Evolutionary conservation across 179 eudicot species (phyloP).

Genomic region (Heliamphora pulchella): DNA sequence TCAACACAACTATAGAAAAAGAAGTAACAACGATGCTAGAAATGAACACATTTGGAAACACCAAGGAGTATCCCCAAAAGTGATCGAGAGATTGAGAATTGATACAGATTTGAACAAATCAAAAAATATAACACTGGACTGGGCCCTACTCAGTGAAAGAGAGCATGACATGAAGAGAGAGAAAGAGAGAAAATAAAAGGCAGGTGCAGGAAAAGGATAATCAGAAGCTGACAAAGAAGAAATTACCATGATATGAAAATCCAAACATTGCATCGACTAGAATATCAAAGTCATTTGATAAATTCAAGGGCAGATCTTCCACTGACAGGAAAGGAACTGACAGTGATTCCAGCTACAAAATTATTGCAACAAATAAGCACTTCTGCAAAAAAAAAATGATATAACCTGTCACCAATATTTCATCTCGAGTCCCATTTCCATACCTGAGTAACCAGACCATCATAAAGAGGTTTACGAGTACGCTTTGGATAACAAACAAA

Average conservation of each 20-base stretch:
- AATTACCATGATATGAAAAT: slow-evolving; percentile 83
- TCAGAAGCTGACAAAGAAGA: slow-evolving; percentile 1
- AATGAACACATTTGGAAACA: neutral
- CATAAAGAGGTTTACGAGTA: slow-evolving; percentile 77
- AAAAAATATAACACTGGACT: neutral
- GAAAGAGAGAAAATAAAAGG: neutral
- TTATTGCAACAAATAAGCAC: slow-evolving; percentile 24
- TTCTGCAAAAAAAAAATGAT: slow-evolving; percentile 4
- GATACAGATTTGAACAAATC: neutral
- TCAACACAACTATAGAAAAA: neutral
- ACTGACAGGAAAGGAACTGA: slow-evolving; percentile 68
- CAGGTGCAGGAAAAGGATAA: neutral
- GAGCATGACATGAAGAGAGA: neutral
- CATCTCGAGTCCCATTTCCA: slow-evolving; percentile 12
- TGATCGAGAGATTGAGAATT: neutral
- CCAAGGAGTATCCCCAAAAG: neutral
- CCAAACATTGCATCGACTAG: slow-evolving; percentile 94
- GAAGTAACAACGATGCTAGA: neutral
- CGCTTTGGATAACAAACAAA: slow-evolving; percentile 88
- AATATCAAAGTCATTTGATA: slow-evolving; percentile 69
- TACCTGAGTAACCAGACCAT: slow-evolving; percentile 93
- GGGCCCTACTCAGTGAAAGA: neutral
- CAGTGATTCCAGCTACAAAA: slow-evolving; percentile 83
- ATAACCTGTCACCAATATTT: neutral
- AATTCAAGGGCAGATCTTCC: slow-evolving; percentile 73